Conservation (phyloP, 192 early-diverging fungal species). For the Coemansia sp. region DNA sequence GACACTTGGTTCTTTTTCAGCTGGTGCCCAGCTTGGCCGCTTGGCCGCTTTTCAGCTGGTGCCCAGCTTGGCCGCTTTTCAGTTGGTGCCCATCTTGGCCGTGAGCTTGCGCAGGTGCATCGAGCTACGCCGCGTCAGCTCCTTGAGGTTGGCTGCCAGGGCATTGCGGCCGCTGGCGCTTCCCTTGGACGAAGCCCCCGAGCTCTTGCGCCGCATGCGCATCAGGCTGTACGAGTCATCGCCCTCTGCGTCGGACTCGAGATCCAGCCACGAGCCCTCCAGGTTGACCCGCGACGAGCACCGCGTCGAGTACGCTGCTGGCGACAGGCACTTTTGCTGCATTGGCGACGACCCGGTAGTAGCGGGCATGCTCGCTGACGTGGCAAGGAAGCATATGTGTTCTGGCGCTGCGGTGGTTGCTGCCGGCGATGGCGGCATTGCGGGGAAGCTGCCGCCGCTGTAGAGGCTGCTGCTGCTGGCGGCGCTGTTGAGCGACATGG, state of each 20-base stretch:
- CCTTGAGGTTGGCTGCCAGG: conserved; percentile 12
- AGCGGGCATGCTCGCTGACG: background rate
- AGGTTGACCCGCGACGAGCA: conserved; percentile 32
- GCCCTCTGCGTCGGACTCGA: conserved; percentile 26
- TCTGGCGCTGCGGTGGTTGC: background rate
- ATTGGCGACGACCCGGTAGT: too few species aligned
- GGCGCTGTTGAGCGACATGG: conserved; percentile 3
- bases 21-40: too few species aligned
- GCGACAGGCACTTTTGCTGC: background rate
- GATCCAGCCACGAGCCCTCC: conserved; percentile 35
- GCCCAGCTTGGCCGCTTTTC: too few species aligned
- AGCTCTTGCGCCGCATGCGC: conserved; percentile 28
- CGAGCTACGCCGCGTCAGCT: conserved; percentile 21
- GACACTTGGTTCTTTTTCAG: too few species aligned
- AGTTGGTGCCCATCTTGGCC: conserved; percentile 1
- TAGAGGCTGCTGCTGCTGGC: conserved; percentile 4
- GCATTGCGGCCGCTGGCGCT: conserved; percentile 1
- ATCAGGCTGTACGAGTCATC: background rate
- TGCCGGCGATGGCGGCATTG: conserved; percentile 14
- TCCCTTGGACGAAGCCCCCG: conserved; percentile 13
- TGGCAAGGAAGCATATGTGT: background rate
- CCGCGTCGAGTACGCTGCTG: background rate
- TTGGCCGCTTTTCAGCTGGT: too few species aligned
- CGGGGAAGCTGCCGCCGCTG: background rate
- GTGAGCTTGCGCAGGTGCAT: conserved; percentile 27